These are phyloP conservation scores for Platanus orientalis DNA, from an alignment of 164 flowering plant genomes.

Conservation along the genomic window DNA sequence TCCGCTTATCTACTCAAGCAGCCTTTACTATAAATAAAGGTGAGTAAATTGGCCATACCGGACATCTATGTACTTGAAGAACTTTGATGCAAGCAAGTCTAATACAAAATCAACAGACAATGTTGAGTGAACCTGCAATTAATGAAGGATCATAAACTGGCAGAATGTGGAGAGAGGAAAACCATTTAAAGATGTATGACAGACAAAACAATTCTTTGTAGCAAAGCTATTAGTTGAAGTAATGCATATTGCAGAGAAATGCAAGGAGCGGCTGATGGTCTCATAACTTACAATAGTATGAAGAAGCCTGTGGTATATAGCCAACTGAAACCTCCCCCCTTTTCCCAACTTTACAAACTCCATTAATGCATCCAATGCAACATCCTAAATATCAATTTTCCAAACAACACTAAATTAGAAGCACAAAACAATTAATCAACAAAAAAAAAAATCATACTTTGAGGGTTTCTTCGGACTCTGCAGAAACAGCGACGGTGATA, in stretches of 20 bases:
- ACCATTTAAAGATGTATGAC: not conserved
- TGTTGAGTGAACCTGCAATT: conserved; percentile 59
- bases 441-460: conserved; percentile 26
- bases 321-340: conserved; percentile 57
- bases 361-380: conserved; percentile 78
- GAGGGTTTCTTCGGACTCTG: conserved; percentile 44
- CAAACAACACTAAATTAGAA: conserved; percentile 4
- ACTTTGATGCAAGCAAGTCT: conserved; percentile 56
- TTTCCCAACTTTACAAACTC: conserved; percentile 78
- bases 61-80: conserved; percentile 76
- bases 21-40: not conserved
- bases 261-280: too few relatives aligned
- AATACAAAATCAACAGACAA: conserved; percentile 32
- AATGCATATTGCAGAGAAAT: not conserved
- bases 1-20: too few relatives aligned
- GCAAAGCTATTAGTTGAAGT: not conserved
- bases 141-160: not conserved
- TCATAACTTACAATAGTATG: conserved; percentile 54
- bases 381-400: conserved; percentile 38
- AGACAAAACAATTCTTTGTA: not conserved
- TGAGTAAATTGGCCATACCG: conserved; percentile 43
- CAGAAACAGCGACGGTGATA: conserved; percentile 32
- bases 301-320: conserved; percentile 60
- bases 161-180: not conserved
- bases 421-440: not conserved